These are phyloP conservation scores for Phaeosphaeria sp. DNA, from an alignment of 2,329 filamentous ascomycete species.

Conservation along the genomic window DNA sequence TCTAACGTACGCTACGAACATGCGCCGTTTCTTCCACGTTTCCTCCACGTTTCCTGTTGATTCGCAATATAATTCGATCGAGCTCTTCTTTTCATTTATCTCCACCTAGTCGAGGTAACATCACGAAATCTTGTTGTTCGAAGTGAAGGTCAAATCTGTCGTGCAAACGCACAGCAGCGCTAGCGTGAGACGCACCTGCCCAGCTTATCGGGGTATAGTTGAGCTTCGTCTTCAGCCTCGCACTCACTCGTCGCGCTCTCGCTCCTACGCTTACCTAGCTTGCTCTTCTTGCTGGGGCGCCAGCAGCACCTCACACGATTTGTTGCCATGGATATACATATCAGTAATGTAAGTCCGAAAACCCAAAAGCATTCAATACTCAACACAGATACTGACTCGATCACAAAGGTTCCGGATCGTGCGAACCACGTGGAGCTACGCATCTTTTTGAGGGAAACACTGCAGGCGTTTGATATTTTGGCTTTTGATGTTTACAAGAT, in stretches of 20 bases:
- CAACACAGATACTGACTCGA: background rate
- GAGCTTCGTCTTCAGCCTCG: too few species aligned
- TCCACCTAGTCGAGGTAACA: too few species aligned
- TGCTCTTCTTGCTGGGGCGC: background rate
- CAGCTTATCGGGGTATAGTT: background rate
- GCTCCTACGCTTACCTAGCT: background rate
- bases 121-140: background rate
- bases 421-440: slow-evolving; percentile 52
- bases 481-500: slow-evolving; percentile 54
- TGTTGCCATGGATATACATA: slow-evolving; percentile 33
- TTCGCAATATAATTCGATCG: too few species aligned
- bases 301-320: too few species aligned
- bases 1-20: background rate
- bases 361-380: background rate
- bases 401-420: too few species aligned
- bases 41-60: too few species aligned
- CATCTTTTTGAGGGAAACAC: slow-evolving; percentile 47
- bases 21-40: too few species aligned
- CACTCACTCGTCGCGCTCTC: background rate
- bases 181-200: slow-evolving; percentile 13
- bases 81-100: too few species aligned
- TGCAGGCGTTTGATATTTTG: slow-evolving; percentile 49
- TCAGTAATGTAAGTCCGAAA: slow-evolving; percentile 24
- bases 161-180: slow-evolving; percentile 13
- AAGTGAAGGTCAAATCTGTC: slow-evolving; percentile 10